Evolutionary conservation across 768 basidiomycete genomes (phyloP), one percentile per base, ranked within the genome.

Genomic region (Trametes elegans): DNA sequence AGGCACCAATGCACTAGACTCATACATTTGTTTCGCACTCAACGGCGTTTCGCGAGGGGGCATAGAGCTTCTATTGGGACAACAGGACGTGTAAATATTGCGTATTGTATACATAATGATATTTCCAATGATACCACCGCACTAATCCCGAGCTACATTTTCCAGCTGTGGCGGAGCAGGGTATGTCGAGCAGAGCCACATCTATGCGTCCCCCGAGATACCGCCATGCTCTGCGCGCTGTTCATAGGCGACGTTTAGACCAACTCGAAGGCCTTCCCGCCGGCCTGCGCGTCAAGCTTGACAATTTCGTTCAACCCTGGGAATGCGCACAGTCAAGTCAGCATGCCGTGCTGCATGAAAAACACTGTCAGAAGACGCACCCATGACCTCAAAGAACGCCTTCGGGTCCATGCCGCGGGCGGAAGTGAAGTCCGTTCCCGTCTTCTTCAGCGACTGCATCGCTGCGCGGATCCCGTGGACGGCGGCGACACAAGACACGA

Each of bases 401-500:
- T 84, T 85, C 7, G 88, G 88, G 61, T 88, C 85, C 87, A 89
- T 88, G 19, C 87, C 70, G 67, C 75, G 66, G 0, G 79, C 78
- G 7, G 77, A 76, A 23, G 65, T 57, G 65, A 84, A 87, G 66
- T 90, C 88, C 5, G 87, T 89, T 7, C 88, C 88, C 3, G 87
- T 88, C 73, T 87, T 86, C 73, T 85, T 87, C 39, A 90, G 70
- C 0, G 83, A 81, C 16, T 78, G 78, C 84, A 89, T 88, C 7
- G 88, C 88, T n/a, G 81, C 81, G 43, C 87, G 84, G 49, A 87
- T 79, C n/a, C 80, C 87, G 62, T 90, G 88, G 8, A 88, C 80
- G 63, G 85, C 87, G 19, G 87, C 85, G 27, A 90, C 87, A 58
- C 83, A 85, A 24, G 87, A 88, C 2, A 87, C 85, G 7, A 89